Evolutionary conservation across 2,329 filamentous ascomycete species (phyloP), one percentile per base, ranked within the genome.

Genomic region (Fusarium metavorans): DNA sequence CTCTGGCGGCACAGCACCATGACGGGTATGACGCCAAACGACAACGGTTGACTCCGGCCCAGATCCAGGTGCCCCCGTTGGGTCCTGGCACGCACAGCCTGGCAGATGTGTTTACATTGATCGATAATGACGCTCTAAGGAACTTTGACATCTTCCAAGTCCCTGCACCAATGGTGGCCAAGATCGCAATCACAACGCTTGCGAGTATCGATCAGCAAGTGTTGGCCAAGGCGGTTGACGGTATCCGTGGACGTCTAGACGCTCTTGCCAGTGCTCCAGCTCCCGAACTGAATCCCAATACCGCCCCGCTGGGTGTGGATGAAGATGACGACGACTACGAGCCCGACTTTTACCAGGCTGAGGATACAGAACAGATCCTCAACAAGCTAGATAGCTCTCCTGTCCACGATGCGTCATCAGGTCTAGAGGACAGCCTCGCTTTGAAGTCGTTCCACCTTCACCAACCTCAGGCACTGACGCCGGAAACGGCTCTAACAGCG

Each of bases 291-390:
- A 90, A 90, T 71, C 86, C 90, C 9, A 88, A 90, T 64, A 92
- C 90, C 3, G 86, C 89, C 16, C 89, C 89, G 1, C 81, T 92
- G 3, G 90, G 89, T 30, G 91, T 94, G 5, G 91, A 93, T 8
- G 95, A 97, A 48, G 95, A 98, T 23, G 95, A 97, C 52, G 85
- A 86, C 68, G 94, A 98, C 77, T 98, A 98, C 79, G 96, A 98
- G 78, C 95, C 96, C 0, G 94, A 97, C 79, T 95, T 95, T 76
- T 91, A 92, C 68, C 89, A 93, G 10, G 90, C 91, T 39, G 94
- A 97, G 81, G 92, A 94, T 74, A 90, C 90, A 1, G 93, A 95
- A 78, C 93, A 96, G 79, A 92, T 94, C 35, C 84, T 93, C 58
- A 94, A 96, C 82, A 94, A 94, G 80, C 87, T 95, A 16, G 94